A percentile compares a stretch with the other conserved stretches of the same genome.
These are phyloP conservation scores for Jatropha podagrica DNA, from an alignment of 441 rosid genomes.

Conservation along the genomic window DNA sequence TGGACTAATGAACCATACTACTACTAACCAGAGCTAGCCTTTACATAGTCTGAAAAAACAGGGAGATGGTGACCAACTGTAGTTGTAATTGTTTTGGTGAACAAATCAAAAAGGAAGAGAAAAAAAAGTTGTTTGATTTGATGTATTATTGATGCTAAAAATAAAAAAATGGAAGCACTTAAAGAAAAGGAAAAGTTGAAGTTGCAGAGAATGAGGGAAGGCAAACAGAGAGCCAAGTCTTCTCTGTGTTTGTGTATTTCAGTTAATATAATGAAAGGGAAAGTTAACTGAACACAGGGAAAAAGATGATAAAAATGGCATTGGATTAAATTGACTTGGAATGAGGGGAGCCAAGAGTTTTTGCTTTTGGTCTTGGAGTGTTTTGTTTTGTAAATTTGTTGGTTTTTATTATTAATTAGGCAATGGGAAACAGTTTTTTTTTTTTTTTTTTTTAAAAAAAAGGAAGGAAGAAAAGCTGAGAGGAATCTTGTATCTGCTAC, in stretches of 20 bases:
- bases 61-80: conserved; percentile 56
- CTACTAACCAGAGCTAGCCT: background rate
- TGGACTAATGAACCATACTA: conserved; percentile 21
- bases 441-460: too few relatives aligned
- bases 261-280: conserved; percentile 23
- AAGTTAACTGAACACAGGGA: background rate
- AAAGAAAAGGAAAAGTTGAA: background rate
- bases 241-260: background rate
- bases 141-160: conserved; percentile 20
- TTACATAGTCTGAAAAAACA: conserved; percentile 35
- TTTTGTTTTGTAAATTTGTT: background rate
- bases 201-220: background rate
- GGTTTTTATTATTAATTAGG: background rate
- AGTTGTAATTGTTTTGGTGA: conserved; percentile 53
- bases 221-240: background rate
- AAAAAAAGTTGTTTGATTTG: conserved; percentile 8
- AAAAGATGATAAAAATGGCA: conserved; percentile 1
- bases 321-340: too few relatives aligned
- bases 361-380: too few relatives aligned
- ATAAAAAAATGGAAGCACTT: background rate
- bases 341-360: too few relatives aligned
- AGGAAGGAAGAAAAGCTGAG: background rate
- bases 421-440: too few relatives aligned
- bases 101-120: conserved; percentile 36
- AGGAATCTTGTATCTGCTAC: conserved; percentile 36